Evolutionary conservation across 345 rosid species (phyloP).

Genomic region (Populus tremula): DNA sequence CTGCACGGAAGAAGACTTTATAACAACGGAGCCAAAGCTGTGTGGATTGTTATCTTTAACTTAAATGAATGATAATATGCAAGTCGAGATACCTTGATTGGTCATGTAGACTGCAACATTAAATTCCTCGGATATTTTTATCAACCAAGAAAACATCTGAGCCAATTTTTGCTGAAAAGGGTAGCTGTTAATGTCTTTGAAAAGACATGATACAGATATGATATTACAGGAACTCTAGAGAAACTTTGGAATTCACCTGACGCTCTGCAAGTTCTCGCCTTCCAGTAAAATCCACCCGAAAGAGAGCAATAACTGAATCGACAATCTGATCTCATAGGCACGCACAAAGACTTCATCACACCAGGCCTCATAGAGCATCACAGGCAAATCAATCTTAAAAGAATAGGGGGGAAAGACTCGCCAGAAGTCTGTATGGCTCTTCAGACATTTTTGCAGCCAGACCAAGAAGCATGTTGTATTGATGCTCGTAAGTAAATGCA

Average conservation of each 20-base stretch:
- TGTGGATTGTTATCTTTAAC: background rate
- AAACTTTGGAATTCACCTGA: conserved; percentile 43
- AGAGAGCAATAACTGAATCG: conserved; percentile 80
- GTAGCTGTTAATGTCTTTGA: conserved; percentile 11
- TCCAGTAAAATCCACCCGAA: conserved; percentile 82
- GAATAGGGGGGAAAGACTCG: conserved; percentile 14
- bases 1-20: background rate
- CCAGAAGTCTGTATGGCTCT: conserved; percentile 85
- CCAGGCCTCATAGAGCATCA: background rate
- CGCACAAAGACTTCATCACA: conserved; percentile 15
- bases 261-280: conserved; percentile 93
- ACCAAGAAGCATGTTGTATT: conserved; percentile 82
- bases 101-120: conserved; percentile 91
- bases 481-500: conserved; percentile 86
- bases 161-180: conserved; percentile 86
- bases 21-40: background rate
- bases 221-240: conserved; percentile 1
- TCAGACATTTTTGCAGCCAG: conserved; percentile 94
- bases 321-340: conserved; percentile 50
- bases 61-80: background rate
- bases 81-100: conserved; percentile 60
- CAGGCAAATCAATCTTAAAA: background rate
- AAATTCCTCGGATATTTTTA: conserved; percentile 89
- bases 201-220: background rate
- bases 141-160: conserved; percentile 80